Conservation (phyloP, 2,329 filamentous ascomycete species). For the Xylaria multiplex region DNA sequence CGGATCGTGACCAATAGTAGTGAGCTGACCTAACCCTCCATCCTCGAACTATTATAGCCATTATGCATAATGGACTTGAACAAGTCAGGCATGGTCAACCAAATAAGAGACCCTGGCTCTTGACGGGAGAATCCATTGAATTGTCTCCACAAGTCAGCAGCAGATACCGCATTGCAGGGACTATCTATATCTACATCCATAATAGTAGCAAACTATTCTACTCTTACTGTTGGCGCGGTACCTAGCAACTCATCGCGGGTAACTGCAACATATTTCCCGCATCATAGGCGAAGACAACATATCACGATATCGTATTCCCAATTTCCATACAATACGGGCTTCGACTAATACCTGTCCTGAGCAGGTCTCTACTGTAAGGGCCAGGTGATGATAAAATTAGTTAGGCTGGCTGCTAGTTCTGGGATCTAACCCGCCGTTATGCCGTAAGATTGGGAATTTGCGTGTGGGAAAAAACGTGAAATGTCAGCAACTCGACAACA, state of each 20-base stretch:
- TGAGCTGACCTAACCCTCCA: slow-evolving; percentile 11
- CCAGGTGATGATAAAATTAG: background rate
- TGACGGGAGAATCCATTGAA: too few species aligned
- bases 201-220: too few species aligned
- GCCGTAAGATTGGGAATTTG: slow-evolving; percentile 24
- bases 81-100: background rate
- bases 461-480: slow-evolving; percentile 3
- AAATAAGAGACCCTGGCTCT: background rate
- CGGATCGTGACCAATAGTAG: background rate
- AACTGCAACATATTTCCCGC: too few species aligned
- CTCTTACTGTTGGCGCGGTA: background rate
- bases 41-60: background rate
- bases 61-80: too few species aligned
- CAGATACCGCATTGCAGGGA: too few species aligned
- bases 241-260: too few species aligned
- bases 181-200: too few species aligned
- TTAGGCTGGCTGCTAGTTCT: slow-evolving; percentile 5
- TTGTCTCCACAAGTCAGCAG: too few species aligned
- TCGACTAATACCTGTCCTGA: background rate
- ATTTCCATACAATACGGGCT: too few species aligned
- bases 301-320: too few species aligned
- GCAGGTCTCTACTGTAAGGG: background rate
- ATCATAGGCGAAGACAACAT: too few species aligned
- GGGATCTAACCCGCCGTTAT: slow-evolving; percentile 1
- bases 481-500: slow-evolving; percentile 27